phyloP scores from a whole-genome alignment of 768 basidiomycete genomes.

The Hydnum rufescens region DNA sequence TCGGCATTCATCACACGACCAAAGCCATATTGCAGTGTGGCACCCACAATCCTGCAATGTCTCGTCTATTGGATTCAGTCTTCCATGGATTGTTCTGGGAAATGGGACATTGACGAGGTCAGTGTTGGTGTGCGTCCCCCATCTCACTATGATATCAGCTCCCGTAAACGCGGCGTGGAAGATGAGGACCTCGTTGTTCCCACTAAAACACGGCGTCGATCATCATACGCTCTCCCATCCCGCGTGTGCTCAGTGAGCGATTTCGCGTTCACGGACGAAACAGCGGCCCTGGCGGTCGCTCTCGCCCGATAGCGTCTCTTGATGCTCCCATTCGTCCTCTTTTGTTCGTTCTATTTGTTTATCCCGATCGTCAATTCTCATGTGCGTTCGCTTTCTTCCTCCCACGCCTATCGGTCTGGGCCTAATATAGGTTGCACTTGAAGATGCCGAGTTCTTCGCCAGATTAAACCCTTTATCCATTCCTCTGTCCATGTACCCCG shows the following conservation, averaged over 20 bases:
- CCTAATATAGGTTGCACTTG: neutral
- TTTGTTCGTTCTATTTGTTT: neutral
- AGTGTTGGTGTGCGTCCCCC: neutral
- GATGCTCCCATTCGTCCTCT: neutral
- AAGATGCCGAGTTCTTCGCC: neutral
- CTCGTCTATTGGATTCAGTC: conserved; percentile 7
- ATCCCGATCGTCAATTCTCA: neutral
- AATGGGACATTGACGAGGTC: neutral
- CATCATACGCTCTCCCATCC: neutral
- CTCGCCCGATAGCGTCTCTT: neutral
- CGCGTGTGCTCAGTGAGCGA: neutral
- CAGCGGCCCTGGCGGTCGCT: neutral
- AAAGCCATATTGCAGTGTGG: neutral
- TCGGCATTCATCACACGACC: neutral
- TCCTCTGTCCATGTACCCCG: too few relatives aligned
- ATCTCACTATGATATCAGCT: too few relatives aligned
- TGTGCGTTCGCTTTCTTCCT: neutral
- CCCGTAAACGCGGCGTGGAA: neutral
- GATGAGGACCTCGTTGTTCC: neutral
- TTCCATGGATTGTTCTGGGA: neutral
- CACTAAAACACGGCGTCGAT: neutral
- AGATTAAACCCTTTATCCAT: neutral
- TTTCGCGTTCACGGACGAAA: neutral
- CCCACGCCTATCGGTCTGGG: neutral
- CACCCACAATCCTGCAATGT: conserved; percentile 3